phyloP scores from a whole-genome alignment of 495 filamentous ascomycete species.

The Physcia stellaris region DNA sequence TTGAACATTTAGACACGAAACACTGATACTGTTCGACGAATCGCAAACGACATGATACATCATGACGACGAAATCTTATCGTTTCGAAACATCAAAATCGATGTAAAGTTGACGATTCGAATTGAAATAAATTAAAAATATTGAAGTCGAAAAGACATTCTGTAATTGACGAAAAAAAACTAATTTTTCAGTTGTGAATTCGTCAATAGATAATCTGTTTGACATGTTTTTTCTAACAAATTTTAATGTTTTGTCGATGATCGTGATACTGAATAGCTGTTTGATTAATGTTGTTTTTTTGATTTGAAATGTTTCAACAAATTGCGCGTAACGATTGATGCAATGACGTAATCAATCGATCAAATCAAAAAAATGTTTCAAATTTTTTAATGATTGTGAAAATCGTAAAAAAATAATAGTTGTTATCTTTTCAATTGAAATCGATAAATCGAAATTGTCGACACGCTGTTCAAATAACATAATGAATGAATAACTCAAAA shows the following conservation, averaged over 20 bases:
- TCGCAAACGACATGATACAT: slow-evolving; percentile 4
- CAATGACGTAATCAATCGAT: not conserved
- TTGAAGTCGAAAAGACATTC: not conserved
- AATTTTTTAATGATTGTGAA: not conserved
- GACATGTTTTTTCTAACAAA: not conserved
- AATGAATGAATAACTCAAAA: not conserved
- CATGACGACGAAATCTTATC: not conserved
- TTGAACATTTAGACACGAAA: slow-evolving; percentile 1
- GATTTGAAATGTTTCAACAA: not conserved
- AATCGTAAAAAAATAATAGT: not conserved
- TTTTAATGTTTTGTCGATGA: not conserved
- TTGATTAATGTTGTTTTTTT: not conserved
- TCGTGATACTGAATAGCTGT: not conserved
- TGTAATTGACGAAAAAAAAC: not conserved
- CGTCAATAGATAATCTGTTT: not conserved
- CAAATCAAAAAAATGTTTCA: not conserved
- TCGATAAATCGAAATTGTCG: not conserved
- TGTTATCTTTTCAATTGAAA: not conserved
- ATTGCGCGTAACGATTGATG: not conserved
- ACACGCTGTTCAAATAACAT: not conserved
- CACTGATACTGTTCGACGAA: not conserved
- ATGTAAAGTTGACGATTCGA: not conserved
- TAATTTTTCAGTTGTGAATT: not conserved
- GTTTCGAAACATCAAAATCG: slow-evolving; percentile 2
- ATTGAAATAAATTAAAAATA: slow-evolving; percentile 3